Base-by-base conservation (phyloP, 140 eudicot genomes). In the Stevia rebaudiana region DNA sequence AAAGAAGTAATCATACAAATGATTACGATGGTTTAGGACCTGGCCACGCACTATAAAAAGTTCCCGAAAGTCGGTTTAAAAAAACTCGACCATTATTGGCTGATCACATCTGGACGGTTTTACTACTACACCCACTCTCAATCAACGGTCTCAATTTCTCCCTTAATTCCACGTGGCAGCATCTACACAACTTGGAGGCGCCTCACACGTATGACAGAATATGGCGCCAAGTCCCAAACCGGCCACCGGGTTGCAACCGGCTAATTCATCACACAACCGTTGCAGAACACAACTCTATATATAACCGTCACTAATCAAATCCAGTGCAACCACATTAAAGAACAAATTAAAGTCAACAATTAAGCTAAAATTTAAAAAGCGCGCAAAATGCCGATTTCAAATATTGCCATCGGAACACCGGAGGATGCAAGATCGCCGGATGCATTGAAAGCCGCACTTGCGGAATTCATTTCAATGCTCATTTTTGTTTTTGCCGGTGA, bases 381-480 rank as follows among this genome's bases (percentile, higher is more conserved):
- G 15, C 0, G 18, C 51, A 80, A 67, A 70, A 84, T 87, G 92
- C 81, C 90, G 22, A 37, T 86, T 21, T 48, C 79, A 3, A 73
- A 68, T 67, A 80, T 88, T 22, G 80, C 94, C 28, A 39, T 85
- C 10, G 90, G 94, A 19, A 59, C 68, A 49, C 65, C 79, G 40
- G 75, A 80, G 21, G 96, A 84, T 51, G 89, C 83, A 21, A 73
- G 77, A 54, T 78, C 83, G 22, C 86, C 87, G 1, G 85, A 72
- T 1, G 82, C 90, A 74, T 65, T 88, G 21, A 88, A 82, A 74
- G 94, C 94, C 13, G 90, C 87, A 13, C 67, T 84, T 40, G 96
- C 96, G 1, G 96, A 88, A 90, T 88, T 88, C 72, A 85, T 88
- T 71, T 84, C 87, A 2, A 82, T 82, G 87, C 87, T 84, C 79